Evolutionary conservation across 1,139 yeast species (phyloP).

Genomic region (Magnusiomyces fungicola): DNA sequence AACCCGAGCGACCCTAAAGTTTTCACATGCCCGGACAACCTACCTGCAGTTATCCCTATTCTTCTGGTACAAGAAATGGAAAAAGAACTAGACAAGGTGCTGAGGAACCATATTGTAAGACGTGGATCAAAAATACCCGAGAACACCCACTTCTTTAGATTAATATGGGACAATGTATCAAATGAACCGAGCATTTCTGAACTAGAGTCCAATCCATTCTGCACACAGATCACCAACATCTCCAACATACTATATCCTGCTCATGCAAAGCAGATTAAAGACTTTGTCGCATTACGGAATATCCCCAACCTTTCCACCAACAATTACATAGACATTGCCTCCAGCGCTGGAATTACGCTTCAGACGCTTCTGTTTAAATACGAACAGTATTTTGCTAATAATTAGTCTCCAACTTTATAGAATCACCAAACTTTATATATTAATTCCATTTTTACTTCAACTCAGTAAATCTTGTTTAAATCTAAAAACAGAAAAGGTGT

Average conservation of each 20-base stretch:
- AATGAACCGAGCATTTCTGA: neutral
- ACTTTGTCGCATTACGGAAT: neutral
- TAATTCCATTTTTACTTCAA: too few species aligned
- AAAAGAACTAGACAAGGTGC: neutral
- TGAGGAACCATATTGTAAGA: constrained; percentile 6
- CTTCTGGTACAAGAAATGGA: neutral
- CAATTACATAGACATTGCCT: constrained; percentile 7
- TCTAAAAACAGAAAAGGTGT: neutral
- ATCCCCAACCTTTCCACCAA: neutral
- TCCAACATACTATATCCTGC: neutral
- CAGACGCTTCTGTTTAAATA: constrained; percentile 9
- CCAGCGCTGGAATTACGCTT: constrained; percentile 5
- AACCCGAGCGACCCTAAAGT: neutral
- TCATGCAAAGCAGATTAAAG: constrained; percentile 2
- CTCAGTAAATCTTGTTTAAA: neutral
- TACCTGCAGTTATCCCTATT: neutral
- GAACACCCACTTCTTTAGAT: constrained; percentile 5
- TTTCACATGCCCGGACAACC: neutral
- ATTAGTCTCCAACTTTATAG: too few species aligned
- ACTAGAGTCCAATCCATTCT: neutral
- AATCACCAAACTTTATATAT: neutral
- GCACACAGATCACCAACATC: neutral
- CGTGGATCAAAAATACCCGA: constrained; percentile 6
- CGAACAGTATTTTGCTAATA: neutral
- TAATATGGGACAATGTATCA: constrained; percentile 3